These are phyloP conservation scores for Hyphodiscus hymeniophilus DNA, from an alignment of 495 filamentous ascomycete species.

Conservation along the genomic window DNA sequence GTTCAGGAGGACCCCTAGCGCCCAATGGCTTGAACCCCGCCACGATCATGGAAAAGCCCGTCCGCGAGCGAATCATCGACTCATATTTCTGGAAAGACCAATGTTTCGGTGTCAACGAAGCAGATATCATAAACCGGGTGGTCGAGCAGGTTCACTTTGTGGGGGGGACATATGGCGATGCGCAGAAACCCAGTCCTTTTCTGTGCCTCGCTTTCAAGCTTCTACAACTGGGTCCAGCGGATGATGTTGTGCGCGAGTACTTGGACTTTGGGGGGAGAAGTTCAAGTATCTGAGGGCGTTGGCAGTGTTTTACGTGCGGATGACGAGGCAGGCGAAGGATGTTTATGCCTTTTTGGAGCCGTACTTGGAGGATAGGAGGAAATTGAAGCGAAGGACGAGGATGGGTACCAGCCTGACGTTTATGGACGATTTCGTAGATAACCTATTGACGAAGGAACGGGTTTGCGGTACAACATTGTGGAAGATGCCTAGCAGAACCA, in stretches of 20 bases:
- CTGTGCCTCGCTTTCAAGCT: slow-evolving; percentile 94
- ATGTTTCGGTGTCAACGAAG: slow-evolving; percentile 91
- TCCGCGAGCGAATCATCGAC: slow-evolving; percentile 89
- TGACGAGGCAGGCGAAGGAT: slow-evolving; percentile 76
- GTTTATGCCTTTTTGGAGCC: slow-evolving; percentile 79
- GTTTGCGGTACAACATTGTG: slow-evolving; percentile 88
- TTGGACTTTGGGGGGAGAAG: slow-evolving; percentile 62
- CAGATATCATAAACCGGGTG: slow-evolving; percentile 81
- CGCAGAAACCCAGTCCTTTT: slow-evolving; percentile 83
- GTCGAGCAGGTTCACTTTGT: slow-evolving; percentile 70
- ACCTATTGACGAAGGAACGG: slow-evolving; percentile 79
- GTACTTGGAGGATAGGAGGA: slow-evolving; percentile 72
- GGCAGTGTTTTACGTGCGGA: slow-evolving; percentile 84
- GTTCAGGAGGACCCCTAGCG: slow-evolving; percentile 38
- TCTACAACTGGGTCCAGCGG: slow-evolving; percentile 73
- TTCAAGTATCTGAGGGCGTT: slow-evolving; percentile 88
- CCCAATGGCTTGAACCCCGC: slow-evolving; percentile 76
- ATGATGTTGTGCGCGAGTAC: slow-evolving; percentile 75
- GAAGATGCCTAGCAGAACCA: slow-evolving; percentile 75
- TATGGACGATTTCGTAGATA: slow-evolving; percentile 92
- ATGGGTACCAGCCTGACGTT: slow-evolving; percentile 65
- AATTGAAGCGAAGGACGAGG: slow-evolving; percentile 65
- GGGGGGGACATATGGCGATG: slow-evolving; percentile 75
- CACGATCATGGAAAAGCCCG: slow-evolving; percentile 83
- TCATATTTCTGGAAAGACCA: slow-evolving; percentile 98